phyloP scores from a whole-genome alignment of 75 land plant genomes.

The Pinus tabuliformis region DNA sequence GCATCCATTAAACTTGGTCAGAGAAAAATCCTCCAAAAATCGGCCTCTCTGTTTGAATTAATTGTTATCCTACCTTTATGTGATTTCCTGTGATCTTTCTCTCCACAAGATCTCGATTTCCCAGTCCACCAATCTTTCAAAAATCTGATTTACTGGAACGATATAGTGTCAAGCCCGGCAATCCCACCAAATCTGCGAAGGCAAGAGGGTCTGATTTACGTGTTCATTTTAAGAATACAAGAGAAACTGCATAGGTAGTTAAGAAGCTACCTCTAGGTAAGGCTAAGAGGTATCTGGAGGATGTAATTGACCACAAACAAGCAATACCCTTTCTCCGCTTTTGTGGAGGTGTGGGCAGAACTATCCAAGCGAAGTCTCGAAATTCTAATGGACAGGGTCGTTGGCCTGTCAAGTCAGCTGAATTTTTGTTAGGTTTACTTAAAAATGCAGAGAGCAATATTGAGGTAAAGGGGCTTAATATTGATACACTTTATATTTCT shows the following conservation, averaged over 20 bases:
- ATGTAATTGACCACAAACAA: conserved; percentile 88
- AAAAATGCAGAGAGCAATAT: conserved; percentile 95
- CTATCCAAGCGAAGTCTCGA: conserved; percentile 88
- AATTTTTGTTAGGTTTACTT: conserved; percentile 65
- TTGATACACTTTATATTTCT: conserved; percentile 49
- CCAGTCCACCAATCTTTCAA: too few species aligned
- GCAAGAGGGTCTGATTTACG: neutral
- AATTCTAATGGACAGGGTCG: conserved; percentile 90
- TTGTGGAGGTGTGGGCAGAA: conserved; percentile 94
- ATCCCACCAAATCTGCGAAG: neutral
- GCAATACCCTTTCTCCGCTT: conserved; percentile 84
- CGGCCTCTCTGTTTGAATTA: too few species aligned
- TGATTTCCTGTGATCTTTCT: too few species aligned
- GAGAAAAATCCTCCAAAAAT: too few species aligned
- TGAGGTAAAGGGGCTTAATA: conserved; percentile 71
- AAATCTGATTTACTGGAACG: too few species aligned
- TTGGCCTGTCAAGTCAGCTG: conserved; percentile 88
- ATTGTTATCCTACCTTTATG: too few species aligned
- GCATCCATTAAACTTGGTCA: too few species aligned
- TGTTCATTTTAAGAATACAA: conserved; percentile 46
- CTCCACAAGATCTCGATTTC: too few species aligned
- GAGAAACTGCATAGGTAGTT: conserved; percentile 88
- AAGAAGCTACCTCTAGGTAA: conserved; percentile 76
- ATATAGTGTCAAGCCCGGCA: too few species aligned
- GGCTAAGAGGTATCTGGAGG: conserved; percentile 94